Evolutionary conservation across 2,329 filamentous ascomycete species (phyloP).

Genomic region (Penicillium occitanis): DNA sequence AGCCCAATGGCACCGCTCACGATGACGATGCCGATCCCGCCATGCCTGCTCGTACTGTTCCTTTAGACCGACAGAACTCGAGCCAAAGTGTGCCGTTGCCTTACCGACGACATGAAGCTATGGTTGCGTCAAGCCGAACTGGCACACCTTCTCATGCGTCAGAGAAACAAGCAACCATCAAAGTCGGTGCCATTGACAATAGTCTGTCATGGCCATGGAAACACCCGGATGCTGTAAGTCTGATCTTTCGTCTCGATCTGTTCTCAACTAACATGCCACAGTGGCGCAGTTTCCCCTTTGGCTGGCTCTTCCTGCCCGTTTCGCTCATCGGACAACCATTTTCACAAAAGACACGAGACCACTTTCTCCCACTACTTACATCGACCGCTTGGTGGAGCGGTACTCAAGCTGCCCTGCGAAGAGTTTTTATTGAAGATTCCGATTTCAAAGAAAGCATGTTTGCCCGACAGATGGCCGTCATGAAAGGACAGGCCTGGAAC

Average conservation of each 20-base stretch:
- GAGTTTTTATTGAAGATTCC: constrained; percentile 84
- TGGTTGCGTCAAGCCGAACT: constrained; percentile 68
- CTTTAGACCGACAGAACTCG: constrained; percentile 40
- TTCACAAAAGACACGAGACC: constrained; percentile 86
- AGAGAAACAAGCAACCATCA: constrained; percentile 61
- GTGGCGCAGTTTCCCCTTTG: constrained; percentile 90
- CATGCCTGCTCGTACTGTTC: constrained; percentile 64
- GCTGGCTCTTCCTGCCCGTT: constrained; percentile 96
- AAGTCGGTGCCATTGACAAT: constrained; percentile 93
- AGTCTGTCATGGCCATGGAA: constrained; percentile 99
- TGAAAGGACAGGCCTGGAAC: constrained; percentile 99
- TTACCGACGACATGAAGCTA: constrained; percentile 77
- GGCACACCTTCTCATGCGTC: constrained; percentile 51
- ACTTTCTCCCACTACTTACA: constrained; percentile 93
- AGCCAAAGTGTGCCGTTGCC: constrained; percentile 53
- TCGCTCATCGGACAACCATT: constrained; percentile 95
- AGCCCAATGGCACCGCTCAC: constrained; percentile 53
- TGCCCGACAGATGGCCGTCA: constrained; percentile 94
- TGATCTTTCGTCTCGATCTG: background rate
- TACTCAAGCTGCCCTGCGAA: constrained; percentile 80
- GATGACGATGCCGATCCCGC: constrained; percentile 48
- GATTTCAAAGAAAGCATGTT: constrained; percentile 99
- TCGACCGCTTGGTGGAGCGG: constrained; percentile 97
- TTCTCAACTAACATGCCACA: constrained; percentile 33
- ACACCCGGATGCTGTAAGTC: constrained; percentile 79